Evolutionary conservation across 768 basidiomycete genomes (phyloP), one percentile per base, ranked within the genome.

Genomic region (Boletus vinaceobasis): DNA sequence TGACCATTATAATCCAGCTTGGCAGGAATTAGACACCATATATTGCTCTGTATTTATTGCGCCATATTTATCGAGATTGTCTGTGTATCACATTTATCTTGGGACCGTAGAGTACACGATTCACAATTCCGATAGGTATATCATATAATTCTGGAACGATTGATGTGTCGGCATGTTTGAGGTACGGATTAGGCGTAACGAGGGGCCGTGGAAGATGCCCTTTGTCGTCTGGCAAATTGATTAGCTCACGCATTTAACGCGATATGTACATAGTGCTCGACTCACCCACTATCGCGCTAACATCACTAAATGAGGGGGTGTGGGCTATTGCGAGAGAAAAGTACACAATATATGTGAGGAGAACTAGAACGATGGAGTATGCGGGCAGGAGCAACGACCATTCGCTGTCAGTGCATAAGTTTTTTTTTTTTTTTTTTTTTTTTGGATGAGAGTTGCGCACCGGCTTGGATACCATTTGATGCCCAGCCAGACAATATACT

Each of bases 391-490:
- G 80, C 27, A 94, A 62, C 27, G 90, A 81, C 92, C 93, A 94
- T 76, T 94, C 90, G 19, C 92, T 93, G 58, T 27, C 17, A n/a
- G 46, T 15, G 29, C 29, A 33, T 53, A 44, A 55, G 49, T 52
- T 8, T 36, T 27, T 40, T 50, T 36, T 32, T 37, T 49, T 27
- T 36, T 14, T 5, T n/a, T 2, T 1, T 14, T 8, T 5, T 8
- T 4, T 11, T 39, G 9, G 4, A 23, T 26, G 19, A 7, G 4
- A 17, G 10, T 17, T 48, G 21, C 79, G 59, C 52, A 89, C 92
- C 91, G 79, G 64, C 79, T 91, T n/a, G 93, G 93, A 65, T 93
- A 94, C 92, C 92, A 95, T 11, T 78, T 72, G 29, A 93, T 76
- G 9, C 92, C 93, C 10, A 82, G 66, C 73, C 77, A 75, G 37